Conservation (phyloP, 371 early-diverging fungal species). For the Mortierella sp. region DNA sequence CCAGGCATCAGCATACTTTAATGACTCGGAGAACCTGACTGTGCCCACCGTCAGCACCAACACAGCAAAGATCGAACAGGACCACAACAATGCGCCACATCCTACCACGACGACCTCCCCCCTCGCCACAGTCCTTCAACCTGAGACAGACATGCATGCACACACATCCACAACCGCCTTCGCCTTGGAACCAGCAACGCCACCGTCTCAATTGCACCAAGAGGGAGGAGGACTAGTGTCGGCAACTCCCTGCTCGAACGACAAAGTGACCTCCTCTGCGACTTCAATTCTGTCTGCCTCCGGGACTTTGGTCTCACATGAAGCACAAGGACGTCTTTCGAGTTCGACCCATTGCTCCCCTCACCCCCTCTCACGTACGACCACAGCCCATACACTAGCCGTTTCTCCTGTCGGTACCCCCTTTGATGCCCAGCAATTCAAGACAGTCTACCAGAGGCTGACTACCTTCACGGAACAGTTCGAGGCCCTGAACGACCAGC, state of each 20-base stretch:
- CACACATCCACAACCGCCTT: not conserved
- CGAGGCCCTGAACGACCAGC: conserved; percentile 21
- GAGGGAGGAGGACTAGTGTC: not conserved
- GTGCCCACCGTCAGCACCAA: not conserved
- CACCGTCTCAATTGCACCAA: not conserved
- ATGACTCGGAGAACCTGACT: not conserved
- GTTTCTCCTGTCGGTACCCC: not conserved
- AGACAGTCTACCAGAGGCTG: conserved; percentile 6
- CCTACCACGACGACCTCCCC: not conserved
- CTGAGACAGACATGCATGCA: not conserved
- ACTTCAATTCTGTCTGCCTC: conserved; percentile 21
- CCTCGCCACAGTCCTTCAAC: not conserved
- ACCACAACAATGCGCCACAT: not conserved
- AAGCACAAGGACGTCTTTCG: not conserved
- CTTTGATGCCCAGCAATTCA: conserved; percentile 15
- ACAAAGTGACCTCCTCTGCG: not conserved
- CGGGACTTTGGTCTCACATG: conserved; percentile 21
- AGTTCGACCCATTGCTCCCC: not conserved
- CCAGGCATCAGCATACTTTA: conserved; percentile 6
- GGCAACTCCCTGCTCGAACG: not conserved
- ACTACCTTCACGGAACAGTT: conserved; percentile 10
- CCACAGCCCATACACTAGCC: not conserved
- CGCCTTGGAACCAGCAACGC: not conserved
- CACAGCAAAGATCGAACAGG: not conserved
- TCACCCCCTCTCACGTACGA: not conserved